Percentiles rank a stretch among this genome's conserved stretches.
Evolutionary conservation across 176 grass and related monocot species (phyloP).

Genomic region (Paspalum notatum): DNA sequence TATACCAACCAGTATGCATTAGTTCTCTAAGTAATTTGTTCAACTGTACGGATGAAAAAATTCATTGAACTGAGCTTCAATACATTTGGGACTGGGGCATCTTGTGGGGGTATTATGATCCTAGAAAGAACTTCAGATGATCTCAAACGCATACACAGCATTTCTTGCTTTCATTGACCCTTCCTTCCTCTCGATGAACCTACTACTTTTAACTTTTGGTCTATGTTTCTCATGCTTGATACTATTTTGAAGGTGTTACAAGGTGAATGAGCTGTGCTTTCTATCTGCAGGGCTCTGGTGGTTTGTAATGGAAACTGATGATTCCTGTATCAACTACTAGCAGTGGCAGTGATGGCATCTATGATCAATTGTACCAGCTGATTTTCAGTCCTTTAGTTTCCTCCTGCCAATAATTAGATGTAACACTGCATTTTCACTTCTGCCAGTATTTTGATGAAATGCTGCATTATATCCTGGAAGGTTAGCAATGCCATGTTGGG

Average conservation of each 20-base stretch:
- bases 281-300: background rate
- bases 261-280: background rate
- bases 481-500: background rate
- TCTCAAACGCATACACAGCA: background rate
- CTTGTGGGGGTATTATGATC: background rate
- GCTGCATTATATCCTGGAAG: conserved; percentile 1
- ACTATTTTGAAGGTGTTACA: background rate
- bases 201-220: background rate
- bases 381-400: background rate
- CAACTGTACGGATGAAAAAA: background rate
- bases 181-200: background rate
- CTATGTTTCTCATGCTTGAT: conserved; percentile 1
- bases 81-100: background rate
- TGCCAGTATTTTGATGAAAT: background rate
- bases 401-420: background rate
- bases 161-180: background rate
- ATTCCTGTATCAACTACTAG: conserved; percentile 3
- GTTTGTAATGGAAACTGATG: background rate
- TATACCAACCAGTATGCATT: background rate
- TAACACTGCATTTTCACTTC: background rate
- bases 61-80: background rate
- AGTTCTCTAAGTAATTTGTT: background rate
- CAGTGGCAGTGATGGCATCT: background rate
- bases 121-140: background rate
- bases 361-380: background rate